Evolutionary conservation across 2,329 filamentous ascomycete species (phyloP).

Genomic region (Fusarium piperis): DNA sequence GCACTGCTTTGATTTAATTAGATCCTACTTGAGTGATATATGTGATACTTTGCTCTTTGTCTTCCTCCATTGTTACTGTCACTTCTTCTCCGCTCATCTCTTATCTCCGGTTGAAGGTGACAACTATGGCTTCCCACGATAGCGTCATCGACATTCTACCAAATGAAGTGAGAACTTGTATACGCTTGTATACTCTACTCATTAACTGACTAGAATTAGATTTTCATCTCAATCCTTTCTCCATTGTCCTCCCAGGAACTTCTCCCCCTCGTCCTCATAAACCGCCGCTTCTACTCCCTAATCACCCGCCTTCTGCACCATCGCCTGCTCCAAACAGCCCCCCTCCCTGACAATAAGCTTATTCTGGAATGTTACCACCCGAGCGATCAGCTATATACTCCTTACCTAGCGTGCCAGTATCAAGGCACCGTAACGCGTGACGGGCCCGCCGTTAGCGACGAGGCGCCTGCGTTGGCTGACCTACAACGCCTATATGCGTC

Average conservation of each 20-base stretch:
- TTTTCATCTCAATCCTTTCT: conserved; percentile 46
- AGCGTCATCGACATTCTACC: conserved; percentile 20
- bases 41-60: not conserved
- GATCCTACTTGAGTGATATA: not conserved
- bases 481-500: conserved; percentile 72
- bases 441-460: conserved; percentile 6
- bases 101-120: not conserved
- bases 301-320: conserved; percentile 71
- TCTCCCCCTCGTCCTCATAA: conserved; percentile 67
- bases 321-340: conserved; percentile 60
- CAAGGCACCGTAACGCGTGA: conserved; percentile 61
- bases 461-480: conserved; percentile 42
- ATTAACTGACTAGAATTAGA: conserved; percentile 6
- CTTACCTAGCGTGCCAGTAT: conserved; percentile 73
- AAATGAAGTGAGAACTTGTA: conserved; percentile 21
- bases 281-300: conserved; percentile 70
- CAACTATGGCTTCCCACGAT: conserved; percentile 17
- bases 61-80: too few relatives aligned
- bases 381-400: conserved; percentile 72
- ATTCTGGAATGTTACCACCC: conserved; percentile 85
- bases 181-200: rapidly evolving
- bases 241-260: conserved; percentile 60
- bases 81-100: not conserved
- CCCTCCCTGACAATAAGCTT: conserved; percentile 61
- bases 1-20: not conserved